phyloP scores from a whole-genome alignment of 495 filamentous ascomycete species.

The Aspergillus olivimuriae region DNA sequence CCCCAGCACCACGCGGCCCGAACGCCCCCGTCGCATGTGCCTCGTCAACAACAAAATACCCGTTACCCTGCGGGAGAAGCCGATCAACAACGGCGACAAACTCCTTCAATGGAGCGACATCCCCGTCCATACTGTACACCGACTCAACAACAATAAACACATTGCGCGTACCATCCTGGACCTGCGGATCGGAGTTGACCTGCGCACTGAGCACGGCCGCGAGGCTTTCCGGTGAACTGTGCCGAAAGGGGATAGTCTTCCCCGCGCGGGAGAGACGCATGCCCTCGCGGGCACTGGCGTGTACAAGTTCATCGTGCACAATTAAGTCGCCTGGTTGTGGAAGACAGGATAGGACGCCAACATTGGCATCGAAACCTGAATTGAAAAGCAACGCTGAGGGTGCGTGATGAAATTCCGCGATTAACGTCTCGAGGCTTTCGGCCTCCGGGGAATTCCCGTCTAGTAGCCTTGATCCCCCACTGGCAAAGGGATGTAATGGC shows the following conservation, averaged over 20 bases:
- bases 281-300: constrained; percentile 73
- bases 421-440: constrained; percentile 55
- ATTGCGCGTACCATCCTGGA: constrained; percentile 31
- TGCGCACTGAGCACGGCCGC: constrained; percentile 31
- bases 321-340: constrained; percentile 65
- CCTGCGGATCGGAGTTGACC: constrained; percentile 18
- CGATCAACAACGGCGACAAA: constrained; percentile 52
- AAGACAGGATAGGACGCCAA: constrained; percentile 58
- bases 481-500: constrained; percentile 30
- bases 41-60: constrained; percentile 70
- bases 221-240: constrained; percentile 51
- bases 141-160: constrained; percentile 65
- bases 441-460: constrained; percentile 64
- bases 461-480: constrained; percentile 37
- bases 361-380: constrained; percentile 73
- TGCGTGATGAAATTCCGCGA: constrained; percentile 63
- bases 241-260: constrained; percentile 46
- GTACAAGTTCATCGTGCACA: constrained; percentile 67
- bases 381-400: constrained; percentile 64
- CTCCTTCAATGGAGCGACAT: constrained; percentile 56
- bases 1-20: constrained; percentile 55
- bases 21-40: constrained; percentile 68
- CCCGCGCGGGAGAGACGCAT: constrained; percentile 61
- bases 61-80: constrained; percentile 51
- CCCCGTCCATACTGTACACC: constrained; percentile 85